Conservation (phyloP, 176 grass and related monocot genomes). For the Hyparrhenia diplandra region DNA sequence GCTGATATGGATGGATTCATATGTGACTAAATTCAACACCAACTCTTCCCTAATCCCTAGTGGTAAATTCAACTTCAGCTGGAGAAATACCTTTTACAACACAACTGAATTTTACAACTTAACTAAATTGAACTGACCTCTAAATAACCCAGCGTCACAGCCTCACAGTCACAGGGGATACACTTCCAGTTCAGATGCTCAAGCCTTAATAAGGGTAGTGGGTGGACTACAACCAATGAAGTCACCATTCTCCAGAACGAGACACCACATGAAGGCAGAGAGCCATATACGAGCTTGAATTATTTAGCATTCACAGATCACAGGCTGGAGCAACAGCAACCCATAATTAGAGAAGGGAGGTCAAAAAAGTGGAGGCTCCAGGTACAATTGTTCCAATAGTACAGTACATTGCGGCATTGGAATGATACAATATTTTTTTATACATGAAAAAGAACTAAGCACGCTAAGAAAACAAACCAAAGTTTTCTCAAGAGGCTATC, state of each 20-base stretch:
- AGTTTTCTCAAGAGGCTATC: constrained; percentile 55
- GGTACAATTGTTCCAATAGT: constrained; percentile 34
- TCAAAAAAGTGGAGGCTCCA: constrained; percentile 29
- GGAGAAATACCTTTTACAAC: too few relatives aligned
- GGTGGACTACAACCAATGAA: not conserved
- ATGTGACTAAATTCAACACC: not conserved
- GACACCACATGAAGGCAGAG: not conserved
- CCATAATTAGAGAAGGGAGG: not conserved
- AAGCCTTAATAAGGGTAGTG: not conserved
- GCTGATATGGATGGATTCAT: not conserved
- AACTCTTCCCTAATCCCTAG: not conserved
- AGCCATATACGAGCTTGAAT: not conserved
- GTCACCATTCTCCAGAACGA: not conserved
- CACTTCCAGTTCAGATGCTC: not conserved
- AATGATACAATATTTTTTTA: constrained; percentile 46
- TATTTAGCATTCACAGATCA: constrained; percentile 21
- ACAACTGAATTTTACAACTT: not conserved
- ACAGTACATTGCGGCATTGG: constrained; percentile 25
- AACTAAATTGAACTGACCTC: not conserved
- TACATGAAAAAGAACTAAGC: constrained; percentile 42
- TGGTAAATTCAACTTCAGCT: not conserved
- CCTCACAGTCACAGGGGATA: not conserved
- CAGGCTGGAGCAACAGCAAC: constrained; percentile 7
- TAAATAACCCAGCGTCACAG: not conserved
- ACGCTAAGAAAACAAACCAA: constrained; percentile 47